Percentiles rank a stretch among this genome's conserved stretches.
Conservation (phyloP, 2,329 filamentous ascomycete species). For the Phialocephala subalpina region DNA sequence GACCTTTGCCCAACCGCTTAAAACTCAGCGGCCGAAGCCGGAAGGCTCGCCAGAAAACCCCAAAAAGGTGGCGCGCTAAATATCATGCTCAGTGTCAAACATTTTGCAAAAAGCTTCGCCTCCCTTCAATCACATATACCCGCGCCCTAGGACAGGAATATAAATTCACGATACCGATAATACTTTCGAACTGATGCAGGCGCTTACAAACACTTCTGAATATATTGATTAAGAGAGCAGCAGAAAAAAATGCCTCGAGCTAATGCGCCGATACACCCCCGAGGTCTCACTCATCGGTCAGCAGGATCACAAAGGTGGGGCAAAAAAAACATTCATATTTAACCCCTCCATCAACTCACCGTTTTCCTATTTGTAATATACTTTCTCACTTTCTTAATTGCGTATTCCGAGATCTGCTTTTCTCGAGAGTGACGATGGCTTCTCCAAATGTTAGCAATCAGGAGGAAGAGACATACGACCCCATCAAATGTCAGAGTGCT, state of each 20-base stretch:
- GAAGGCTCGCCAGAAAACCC: too few species aligned
- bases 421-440: background rate
- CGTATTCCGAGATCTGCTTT: background rate
- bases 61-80: too few species aligned
- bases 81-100: too few species aligned
- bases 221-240: background rate
- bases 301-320: background rate
- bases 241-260: background rate
- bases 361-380: background rate
- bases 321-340: background rate
- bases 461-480: slow-evolving; percentile 22
- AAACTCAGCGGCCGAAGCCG: too few species aligned
- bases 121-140: too few species aligned
- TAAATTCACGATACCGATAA: too few species aligned
- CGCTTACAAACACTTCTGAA: background rate
- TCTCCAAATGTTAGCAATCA: background rate
- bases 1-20: too few species aligned
- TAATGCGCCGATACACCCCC: background rate
- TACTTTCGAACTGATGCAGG: background rate
- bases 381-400: background rate
- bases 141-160: too few species aligned
- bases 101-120: too few species aligned
- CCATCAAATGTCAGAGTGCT: slow-evolving; percentile 13
- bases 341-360: background rate
- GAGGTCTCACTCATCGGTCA: background rate